Conservation (phyloP, 2,329 filamentous ascomycete genomes). For the Nemania bipapillata region DNA sequence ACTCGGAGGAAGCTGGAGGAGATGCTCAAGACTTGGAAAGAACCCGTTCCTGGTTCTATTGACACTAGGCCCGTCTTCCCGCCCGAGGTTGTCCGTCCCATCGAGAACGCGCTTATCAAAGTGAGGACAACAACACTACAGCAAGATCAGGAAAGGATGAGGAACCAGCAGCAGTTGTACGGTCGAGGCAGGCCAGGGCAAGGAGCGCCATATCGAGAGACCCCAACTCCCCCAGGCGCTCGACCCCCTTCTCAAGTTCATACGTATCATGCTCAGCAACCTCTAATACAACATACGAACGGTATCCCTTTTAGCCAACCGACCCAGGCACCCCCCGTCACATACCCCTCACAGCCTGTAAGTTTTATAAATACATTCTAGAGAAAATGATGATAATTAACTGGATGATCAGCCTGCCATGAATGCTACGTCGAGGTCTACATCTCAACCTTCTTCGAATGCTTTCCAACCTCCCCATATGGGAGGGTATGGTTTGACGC, state of each 20-base stretch:
- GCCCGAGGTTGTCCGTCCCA: conserved; percentile 84
- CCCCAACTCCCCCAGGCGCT: conserved; percentile 75
- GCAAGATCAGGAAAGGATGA: conserved; percentile 65
- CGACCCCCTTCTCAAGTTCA: conserved; percentile 52
- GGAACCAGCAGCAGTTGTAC: conserved; percentile 66
- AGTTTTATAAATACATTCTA: conserved; percentile 2
- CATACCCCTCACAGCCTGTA: conserved; percentile 52
- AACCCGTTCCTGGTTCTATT: conserved; percentile 91
- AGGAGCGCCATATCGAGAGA: conserved; percentile 72
- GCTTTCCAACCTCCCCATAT: conserved; percentile 58
- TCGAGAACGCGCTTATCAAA: conserved; percentile 93
- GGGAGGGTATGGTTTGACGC: conserved; percentile 55
- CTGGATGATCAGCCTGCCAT: conserved; percentile 29
- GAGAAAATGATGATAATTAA: conserved; percentile 29
- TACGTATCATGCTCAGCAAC: conserved; percentile 49
- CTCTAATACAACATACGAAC: conserved; percentile 55
- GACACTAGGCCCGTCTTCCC: conserved; percentile 94
- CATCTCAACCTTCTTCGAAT: conserved; percentile 55
- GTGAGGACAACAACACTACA: conserved; percentile 72
- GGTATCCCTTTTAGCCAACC: conserved; percentile 46
- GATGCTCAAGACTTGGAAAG: conserved; percentile 98
- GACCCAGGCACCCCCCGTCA: conserved; percentile 41
- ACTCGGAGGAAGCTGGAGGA: conserved; percentile 94
- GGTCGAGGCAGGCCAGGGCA: conserved; percentile 63
- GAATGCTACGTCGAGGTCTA: conserved; percentile 52